These are phyloP conservation scores for Psilocybe mexicana DNA, from an alignment of 1,284 basidiomycete species.

Conservation along the genomic window DNA sequence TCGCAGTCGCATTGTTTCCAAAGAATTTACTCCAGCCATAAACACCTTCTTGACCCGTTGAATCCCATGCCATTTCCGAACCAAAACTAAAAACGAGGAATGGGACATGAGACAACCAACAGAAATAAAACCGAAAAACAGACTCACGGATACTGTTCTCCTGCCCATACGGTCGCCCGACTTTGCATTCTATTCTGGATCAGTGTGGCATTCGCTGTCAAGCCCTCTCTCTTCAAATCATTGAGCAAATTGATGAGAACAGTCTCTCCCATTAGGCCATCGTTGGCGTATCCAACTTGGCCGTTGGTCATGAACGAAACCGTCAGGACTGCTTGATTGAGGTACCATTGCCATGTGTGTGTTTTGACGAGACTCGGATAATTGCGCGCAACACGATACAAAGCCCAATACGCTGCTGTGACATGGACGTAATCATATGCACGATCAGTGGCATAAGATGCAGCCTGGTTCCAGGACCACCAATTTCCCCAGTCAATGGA, in stretches of 20 bases:
- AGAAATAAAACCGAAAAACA: background rate
- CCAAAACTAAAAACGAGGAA: constrained; percentile 42
- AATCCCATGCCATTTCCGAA: constrained; percentile 65
- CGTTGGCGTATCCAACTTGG: constrained; percentile 45
- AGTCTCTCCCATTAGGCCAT: constrained; percentile 62
- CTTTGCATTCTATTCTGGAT: constrained; percentile 50
- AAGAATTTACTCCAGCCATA: constrained; percentile 58
- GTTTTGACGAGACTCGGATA: constrained; percentile 49
- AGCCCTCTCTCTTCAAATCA: constrained; percentile 55
- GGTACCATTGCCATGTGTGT: constrained; percentile 57
- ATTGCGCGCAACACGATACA: constrained; percentile 60
- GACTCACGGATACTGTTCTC: constrained; percentile 52
- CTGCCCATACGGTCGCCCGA: constrained; percentile 47
- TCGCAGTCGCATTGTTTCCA: constrained; percentile 51
- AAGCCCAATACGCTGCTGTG: constrained; percentile 55
- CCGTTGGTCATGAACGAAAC: constrained; percentile 50
- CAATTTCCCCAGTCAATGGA: constrained; percentile 54
- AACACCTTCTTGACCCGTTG: constrained; percentile 60
- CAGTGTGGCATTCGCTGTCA: constrained; percentile 48
- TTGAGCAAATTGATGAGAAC: constrained; percentile 49
- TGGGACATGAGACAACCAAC: background rate
- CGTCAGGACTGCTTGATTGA: constrained; percentile 56
- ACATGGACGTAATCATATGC: constrained; percentile 65
- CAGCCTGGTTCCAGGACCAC: constrained; percentile 60
- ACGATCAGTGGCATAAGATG: constrained; percentile 50